Base-by-base conservation (phyloP, 2,329 filamentous ascomycete genomes). In the Neonectria sp. region DNA sequence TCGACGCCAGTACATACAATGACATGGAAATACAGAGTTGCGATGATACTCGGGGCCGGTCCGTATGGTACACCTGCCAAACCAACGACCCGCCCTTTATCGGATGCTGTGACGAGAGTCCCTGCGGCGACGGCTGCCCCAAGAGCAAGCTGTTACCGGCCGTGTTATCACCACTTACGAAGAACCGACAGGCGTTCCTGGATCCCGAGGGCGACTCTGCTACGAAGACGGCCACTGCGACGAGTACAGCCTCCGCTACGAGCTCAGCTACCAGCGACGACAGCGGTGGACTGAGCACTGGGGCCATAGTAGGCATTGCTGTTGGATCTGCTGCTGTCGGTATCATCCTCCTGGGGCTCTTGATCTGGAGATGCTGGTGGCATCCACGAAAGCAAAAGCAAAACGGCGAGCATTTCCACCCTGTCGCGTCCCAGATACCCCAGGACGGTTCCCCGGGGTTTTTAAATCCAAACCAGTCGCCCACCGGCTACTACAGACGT, bases 21-120 rank as follows among this genome's bases (percentile, higher is more conserved):
- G 62, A 75, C 3, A 78, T 84, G 37, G 73, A 71, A 4, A n/a
- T 63, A 0, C 82, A 84, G 63, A 69, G 73, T 21, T 84, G 83
- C 57, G 62, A 71, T 6, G 69, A 63, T n/a, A 40, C 37, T 8
- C 37, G 37, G 8, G 37, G 37, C 13, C 15, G 37, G 3, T 45
- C 43, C 1, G 60, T 73, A 6, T 84, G 80, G 79, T 84, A 78
- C 52, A 79, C 79, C 0, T 84, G 82, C 70, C 57, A 68, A 15
- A 56, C 37, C 24, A 76, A 68, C 51, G 63, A 37, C 3, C 78
- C 79, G 11, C 79, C 82, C 0, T 84, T 83, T 52, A 43, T 84
- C 25, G 83, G 82, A 24, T 84, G 82, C 71, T 84, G 82, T 57
- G 31, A 61, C 4, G 63, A 68, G 45, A 71, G 75, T 29, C 68